Evolutionary conservation across 176 grass and related monocot genomes (phyloP), one percentile per base, ranked within the genome.

Genomic region (Zea mays): DNA sequence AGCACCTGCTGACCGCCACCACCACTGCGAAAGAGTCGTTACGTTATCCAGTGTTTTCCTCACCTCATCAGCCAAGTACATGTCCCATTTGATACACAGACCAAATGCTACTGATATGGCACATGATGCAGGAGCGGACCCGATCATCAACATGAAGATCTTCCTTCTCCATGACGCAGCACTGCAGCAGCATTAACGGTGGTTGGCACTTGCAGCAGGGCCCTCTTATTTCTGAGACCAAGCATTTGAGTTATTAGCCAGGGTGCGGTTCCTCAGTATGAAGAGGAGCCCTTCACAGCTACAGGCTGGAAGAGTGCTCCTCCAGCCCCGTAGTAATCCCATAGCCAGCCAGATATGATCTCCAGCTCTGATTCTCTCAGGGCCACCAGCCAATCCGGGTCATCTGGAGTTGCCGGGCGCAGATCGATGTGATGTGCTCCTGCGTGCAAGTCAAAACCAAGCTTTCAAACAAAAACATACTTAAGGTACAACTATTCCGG

Each of bases 391-490:
- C 95, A 98, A 21, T 88, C 83, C 14, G 95, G 91, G 51, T 94
- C 95, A n/a, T 90, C 83, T 10, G 79, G 69, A 12, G 89, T 90
- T 0, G 89, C 67, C 1, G 89, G 89, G 36, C 89, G 85, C 73
- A 94, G 11, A 72, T 97, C 95, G 7, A 94, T 91, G 74, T 97
- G 91, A 78, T 94, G 95, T 8, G 95, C 95, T 79, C 95, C 91
- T 97, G 89, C 40, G 15, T 92, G 79, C 50, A 39, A 58, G 82
- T 13, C 19, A 61, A 82, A 66, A 72, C 2, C 10, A n/a, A n/a
- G n/a, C 16, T n/a, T 17, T 52, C 0, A 17, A 14, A 46, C 3
- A 46, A 46, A 11, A 44, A 10, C 2, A 9, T 45, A 45, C 41
- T 13, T 8, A 19, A 27, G 27, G 1, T 39, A 39, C 7, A 69